Percentiles rank a stretch among this genome's conserved stretches.
Conservation (phyloP, 768 basidiomycete genomes). For the Cystofilobasidium bisporidii region DNA sequence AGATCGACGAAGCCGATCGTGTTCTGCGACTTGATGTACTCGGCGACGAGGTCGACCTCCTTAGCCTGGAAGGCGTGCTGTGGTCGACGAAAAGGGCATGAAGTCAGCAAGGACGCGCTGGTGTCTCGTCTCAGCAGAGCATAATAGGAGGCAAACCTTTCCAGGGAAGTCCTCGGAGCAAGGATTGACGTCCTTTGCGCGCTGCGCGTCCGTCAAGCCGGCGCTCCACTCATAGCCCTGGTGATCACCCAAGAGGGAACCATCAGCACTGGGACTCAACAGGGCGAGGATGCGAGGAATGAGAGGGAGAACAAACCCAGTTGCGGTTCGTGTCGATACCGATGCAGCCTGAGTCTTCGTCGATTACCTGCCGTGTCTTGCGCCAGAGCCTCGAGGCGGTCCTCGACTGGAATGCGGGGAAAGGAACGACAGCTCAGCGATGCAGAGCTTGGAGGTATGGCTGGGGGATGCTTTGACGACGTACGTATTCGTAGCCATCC, state of each 20-base stretch:
- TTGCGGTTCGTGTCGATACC: conserved; percentile 77
- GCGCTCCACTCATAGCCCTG: conserved; percentile 22
- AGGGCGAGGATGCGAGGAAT: too few relatives aligned
- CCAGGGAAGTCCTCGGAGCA: conserved; percentile 75
- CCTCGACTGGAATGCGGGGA: neutral
- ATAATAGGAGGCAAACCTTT: conserved; percentile 38
- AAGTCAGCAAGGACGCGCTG: too few relatives aligned
- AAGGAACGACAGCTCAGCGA: neutral
- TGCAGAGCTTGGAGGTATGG: too few relatives aligned
- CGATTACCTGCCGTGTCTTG: conserved; percentile 57
- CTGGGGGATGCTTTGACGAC: conserved; percentile 28
- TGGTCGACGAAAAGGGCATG: too few relatives aligned
- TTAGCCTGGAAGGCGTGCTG: conserved; percentile 56
- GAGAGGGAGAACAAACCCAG: conserved; percentile 35
- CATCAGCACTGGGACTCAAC: too few relatives aligned
- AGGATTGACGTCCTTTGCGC: conserved; percentile 36
- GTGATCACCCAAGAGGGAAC: too few relatives aligned
- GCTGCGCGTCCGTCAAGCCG: neutral
- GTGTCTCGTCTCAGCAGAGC: too few relatives aligned
- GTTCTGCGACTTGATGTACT: conserved; percentile 46
- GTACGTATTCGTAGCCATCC: conserved; percentile 49
- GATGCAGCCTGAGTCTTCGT: conserved; percentile 48
- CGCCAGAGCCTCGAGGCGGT: conserved; percentile 5
- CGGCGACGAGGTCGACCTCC: conserved; percentile 65
- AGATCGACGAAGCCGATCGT: conserved; percentile 63